Evolutionary conservation across 257 asterid species (phyloP), one percentile per base, ranked within the genome.

Genomic region (Rubia yunnanensis): DNA sequence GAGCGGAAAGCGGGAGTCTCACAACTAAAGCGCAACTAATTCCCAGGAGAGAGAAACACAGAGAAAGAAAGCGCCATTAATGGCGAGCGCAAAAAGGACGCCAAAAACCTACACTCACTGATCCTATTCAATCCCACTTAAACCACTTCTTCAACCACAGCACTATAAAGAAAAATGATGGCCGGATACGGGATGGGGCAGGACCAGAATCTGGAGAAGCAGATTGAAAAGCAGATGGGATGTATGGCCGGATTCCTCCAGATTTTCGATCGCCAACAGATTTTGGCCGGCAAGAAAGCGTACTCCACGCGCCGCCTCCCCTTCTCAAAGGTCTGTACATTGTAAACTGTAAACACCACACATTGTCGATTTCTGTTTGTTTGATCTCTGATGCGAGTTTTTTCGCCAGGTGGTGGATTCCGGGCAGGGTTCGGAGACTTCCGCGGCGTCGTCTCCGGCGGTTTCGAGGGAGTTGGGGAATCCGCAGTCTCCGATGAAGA

Each of bases 161-260:
- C 46, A 38, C 46, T 39, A 14, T 18, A 44, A 60, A 69, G 62
- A 65, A 36, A 62, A 70, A 82, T 83, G 84, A 71, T 81, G 65
- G 65, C 77, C 15, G 78, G 74, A 60, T 60, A 60, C 24, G 64
- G 64, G 4, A 46, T 72, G 63, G 68, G 70, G 63, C 74, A 82
- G 20, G 91, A 88, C 35, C 80, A 79, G 76, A 77, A 83, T 48
- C 77, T 79, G 5, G 84, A 83, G 72, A 81, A 79, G 76, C 88
- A 84, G 53, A 69, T 82, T 0, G 78, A 77, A 63, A 83, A 82
- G 58, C 95, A 85, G 35, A 84, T 89, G 92, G 95, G 96, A 18
- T 89, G 97, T 80, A 89, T 89, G 91, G 72, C 94, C 38, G 92
- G 95, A 36, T 86, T 88, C 64, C 83, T 86, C 28, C 96, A 91